Conservation (phyloP, 306 rosid species). For the Ceratonia siliqua region DNA sequence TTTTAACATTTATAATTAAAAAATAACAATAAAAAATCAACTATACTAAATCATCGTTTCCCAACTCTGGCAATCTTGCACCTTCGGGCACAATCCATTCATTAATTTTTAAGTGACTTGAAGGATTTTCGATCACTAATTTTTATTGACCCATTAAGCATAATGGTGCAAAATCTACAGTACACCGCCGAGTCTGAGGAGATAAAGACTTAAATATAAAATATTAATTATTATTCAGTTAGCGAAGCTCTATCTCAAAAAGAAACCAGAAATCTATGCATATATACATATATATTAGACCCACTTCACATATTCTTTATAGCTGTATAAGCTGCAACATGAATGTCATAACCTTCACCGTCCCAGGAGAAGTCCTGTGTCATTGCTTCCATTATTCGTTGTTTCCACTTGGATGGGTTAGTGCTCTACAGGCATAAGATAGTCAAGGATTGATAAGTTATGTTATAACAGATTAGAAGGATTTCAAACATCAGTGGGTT, state of each 20-base stretch:
- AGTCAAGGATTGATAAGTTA: conserved; percentile 9
- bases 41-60: too few relatives aligned
- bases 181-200: neutral
- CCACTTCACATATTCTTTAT: conserved; percentile 51
- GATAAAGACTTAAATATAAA: neutral
- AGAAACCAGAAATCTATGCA: neutral
- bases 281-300: neutral
- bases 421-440: conserved; percentile 49
- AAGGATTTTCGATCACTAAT: neutral
- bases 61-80: too few relatives aligned
- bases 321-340: conserved; percentile 65
- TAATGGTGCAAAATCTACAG: neutral
- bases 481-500: neutral
- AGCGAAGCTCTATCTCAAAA: neutral
- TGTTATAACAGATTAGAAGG: neutral
- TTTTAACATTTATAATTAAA: too few relatives aligned
- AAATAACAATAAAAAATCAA: too few relatives aligned
- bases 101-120: neutral
- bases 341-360: conserved; percentile 78
- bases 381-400: conserved; percentile 68
- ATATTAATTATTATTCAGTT: neutral
- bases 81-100: too few relatives aligned
- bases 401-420: conserved; percentile 61
- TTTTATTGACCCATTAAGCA: neutral
- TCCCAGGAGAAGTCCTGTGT: conserved; percentile 86